Evolutionary conservation across 257 asterid species (phyloP), one percentile per base, ranked within the genome.

Genomic region (Apocynum venetum): DNA sequence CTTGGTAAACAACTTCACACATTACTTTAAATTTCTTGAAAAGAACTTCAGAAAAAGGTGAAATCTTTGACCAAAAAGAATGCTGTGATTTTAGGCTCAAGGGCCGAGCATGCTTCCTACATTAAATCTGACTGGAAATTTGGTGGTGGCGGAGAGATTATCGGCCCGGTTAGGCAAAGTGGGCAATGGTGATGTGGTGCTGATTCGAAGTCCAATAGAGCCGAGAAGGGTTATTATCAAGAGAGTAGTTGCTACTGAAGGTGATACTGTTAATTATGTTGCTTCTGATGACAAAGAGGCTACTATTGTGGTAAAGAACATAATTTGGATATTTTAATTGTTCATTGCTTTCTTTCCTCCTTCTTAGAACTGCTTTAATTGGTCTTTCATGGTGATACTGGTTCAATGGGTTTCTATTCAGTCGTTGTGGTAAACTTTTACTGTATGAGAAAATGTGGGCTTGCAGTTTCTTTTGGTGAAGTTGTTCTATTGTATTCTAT

Each of bases 21-120:
- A 51, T 2, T 51, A 19, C 12, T 70, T 13, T 48, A 53, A 73
- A 55, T 10, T n/a, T 73, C 38, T 68, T 68, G 38, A 5, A 49
- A 56, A 64, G 10, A 52, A 31, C 8, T 13, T 8, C 1, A 44
- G 1, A 73, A 73, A 63, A 63, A 40, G 38, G 14, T 40, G 19
- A 36, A 78, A 61, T 47, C 43, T 46, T 61, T 10, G 7, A 64
- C 14, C 9, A 12, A 51, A 52, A 74, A 67, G 7, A 61, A 56
- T 49, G 9, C 36, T 77, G 55, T 72, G 67, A 43, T 70, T 82
- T 79, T 87, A 92, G 97, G 82, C 86, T 43, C 55, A 72, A 41
- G 98, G 98, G 19, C 94, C 94, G 48, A 91, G 98, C 80, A 93
- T 93, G 97, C 89, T 90, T 19, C 98, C 98, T 38, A 83, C 95